Base-by-base conservation (phyloP, 2,329 filamentous ascomycete species). In the Xylariaceae sp. region DNA sequence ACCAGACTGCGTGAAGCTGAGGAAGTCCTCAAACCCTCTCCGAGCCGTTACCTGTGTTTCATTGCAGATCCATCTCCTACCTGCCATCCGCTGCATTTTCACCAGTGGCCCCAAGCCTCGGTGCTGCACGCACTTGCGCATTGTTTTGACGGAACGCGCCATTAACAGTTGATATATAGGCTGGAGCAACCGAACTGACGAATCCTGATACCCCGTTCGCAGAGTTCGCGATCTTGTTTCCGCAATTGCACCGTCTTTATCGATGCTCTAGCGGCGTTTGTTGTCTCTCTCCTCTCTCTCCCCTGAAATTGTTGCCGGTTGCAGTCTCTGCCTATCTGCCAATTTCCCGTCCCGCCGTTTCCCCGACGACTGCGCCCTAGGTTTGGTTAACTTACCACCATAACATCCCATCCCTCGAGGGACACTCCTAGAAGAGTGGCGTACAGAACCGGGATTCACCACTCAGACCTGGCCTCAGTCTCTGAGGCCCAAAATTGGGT, bases 401-500 rank as follows among this genome's bases (percentile, higher is more conserved):
- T 34, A 37, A 44, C 50, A 50, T 47, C 34, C 18, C 52, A 47
- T 62, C 18, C 35, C 35, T 39, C 17, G 59, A 58, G 51, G 39
- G 57, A 60, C 23, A 58, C 53, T 42, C 56, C 45, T 30, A 30
- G 23, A n/a, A 30, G 45, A 51, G 53, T 48, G 54, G 60, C 51
- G 60, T 56, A 56, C 18, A 63, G 63, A 63, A 55, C 63, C 61
- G 54, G 60, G 64, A 61, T 60, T 61, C 63, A 63, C 59, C 60
- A 54, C 53, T 65, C 58, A 58, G 52, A 56, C 57, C 60, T 61
- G 18, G 57, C 56, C 64, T 51, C 57, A 55, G 62, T 62, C 56
- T 44, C 53, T 62, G 56, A 57, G 62, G 67, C 56, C 70, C 75
- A 80, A 75, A 66, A 83, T 30, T 84, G 82, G 82, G 79, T 72